phyloP scores from a whole-genome alignment of 2,329 filamentous ascomycete genomes.

The Dendryphion nanum region DNA sequence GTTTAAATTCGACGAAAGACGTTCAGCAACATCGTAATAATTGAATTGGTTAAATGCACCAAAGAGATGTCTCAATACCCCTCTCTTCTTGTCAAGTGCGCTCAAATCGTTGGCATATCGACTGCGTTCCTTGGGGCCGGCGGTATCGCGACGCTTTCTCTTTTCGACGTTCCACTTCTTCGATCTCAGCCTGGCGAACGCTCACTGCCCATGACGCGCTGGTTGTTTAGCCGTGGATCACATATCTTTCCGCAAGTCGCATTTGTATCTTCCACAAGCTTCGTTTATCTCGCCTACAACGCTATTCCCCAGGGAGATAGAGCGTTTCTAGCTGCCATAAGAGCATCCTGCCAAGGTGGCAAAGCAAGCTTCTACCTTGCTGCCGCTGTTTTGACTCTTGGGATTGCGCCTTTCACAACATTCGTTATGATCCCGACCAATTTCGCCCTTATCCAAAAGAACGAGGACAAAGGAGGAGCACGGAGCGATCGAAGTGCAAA shows the following conservation, averaged over 20 bases:
- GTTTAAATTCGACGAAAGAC: too few species aligned
- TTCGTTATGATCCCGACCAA: constrained; percentile 21
- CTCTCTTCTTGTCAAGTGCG: background rate
- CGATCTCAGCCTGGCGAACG: constrained; percentile 38
- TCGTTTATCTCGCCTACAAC: constrained; percentile 23
- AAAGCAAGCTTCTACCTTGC: constrained; percentile 10
- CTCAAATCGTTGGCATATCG: constrained; percentile 28
- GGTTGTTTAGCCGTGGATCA: constrained; percentile 39
- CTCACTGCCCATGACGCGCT: constrained; percentile 35
- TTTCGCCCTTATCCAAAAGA: constrained; percentile 20
- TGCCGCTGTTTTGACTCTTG: constrained; percentile 17
- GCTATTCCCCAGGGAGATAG: constrained; percentile 4
- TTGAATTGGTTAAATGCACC: too few species aligned
- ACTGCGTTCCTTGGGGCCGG: constrained; percentile 33
- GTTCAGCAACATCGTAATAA: too few species aligned
- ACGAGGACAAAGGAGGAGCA: constrained; percentile 14
- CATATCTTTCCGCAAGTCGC: constrained; percentile 32
- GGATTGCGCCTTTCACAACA: constrained; percentile 17
- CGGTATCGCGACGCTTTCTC: constrained; percentile 32
- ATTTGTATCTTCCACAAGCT: constrained; percentile 25
- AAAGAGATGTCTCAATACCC: too few species aligned
- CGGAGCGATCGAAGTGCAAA: constrained; percentile 10
- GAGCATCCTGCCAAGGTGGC: constrained; percentile 3
- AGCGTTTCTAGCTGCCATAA: constrained; percentile 1
- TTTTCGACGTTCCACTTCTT: constrained; percentile 33